These are phyloP conservation scores for Stemphylium beticola DNA, from an alignment of 2,329 filamentous ascomycete species.

Conservation along the genomic window DNA sequence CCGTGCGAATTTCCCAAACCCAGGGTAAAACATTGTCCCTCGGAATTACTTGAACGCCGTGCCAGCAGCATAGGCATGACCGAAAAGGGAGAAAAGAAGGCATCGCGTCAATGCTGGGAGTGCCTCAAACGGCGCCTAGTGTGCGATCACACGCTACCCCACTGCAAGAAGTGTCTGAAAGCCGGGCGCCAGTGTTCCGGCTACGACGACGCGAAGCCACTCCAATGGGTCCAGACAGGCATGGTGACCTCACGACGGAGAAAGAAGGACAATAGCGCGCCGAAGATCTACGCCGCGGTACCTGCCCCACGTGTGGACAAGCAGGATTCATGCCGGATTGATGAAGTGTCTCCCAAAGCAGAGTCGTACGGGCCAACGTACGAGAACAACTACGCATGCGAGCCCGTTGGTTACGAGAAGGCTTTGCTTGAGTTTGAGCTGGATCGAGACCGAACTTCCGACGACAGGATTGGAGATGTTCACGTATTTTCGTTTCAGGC, in stretches of 20 bases:
- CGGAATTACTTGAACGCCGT: no score
- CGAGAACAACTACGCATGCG: neutral
- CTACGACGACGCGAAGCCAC: conserved; percentile 41
- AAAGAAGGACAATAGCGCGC: conserved; percentile 11
- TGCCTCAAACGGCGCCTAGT: conserved; percentile 42
- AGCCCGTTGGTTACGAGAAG: conserved; percentile 2
- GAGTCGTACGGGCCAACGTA: neutral
- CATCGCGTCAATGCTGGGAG: conserved; percentile 43
- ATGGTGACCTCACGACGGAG: conserved; percentile 36
- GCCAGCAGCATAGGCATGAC: conserved; percentile 11
- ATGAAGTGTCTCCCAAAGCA: neutral
- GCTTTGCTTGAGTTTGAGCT: neutral
- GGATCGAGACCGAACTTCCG: neutral
- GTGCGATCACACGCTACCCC: conserved; percentile 41
- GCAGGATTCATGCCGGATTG: neutral
- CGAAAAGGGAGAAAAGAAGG: conserved; percentile 26
- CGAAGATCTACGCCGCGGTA: conserved; percentile 14
- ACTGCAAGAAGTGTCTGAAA: conserved; percentile 41
- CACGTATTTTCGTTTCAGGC: conserved; percentile 1
- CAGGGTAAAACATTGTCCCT: neutral
- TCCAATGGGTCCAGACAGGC: conserved; percentile 42
- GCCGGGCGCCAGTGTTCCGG: conserved; percentile 39
- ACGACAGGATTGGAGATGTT: conserved; percentile 7
- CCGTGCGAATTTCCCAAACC: neutral
- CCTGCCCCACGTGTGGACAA: neutral